phyloP scores from a whole-genome alignment of 306 rosid genomes.

The Fragaria vesca region DNA sequence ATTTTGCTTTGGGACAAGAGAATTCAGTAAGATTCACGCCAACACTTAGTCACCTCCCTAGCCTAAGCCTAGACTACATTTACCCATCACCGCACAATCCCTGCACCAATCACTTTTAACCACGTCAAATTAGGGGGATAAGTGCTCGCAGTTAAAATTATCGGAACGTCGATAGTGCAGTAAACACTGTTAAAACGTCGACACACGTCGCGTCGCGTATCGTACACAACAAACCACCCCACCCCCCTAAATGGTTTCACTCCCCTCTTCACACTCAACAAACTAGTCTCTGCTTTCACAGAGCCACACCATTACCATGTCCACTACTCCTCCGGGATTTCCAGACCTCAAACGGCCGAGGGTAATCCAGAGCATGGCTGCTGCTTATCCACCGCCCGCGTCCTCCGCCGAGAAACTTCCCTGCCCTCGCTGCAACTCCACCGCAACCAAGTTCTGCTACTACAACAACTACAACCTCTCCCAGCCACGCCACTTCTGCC shows the following conservation, averaged over 20 bases:
- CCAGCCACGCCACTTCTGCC: slow-evolving; percentile 65
- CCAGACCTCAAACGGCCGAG: background rate
- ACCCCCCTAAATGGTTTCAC: background rate
- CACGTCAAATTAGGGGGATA: background rate
- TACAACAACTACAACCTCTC: slow-evolving; percentile 61
- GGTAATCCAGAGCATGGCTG: slow-evolving; percentile 9
- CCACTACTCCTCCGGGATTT: background rate
- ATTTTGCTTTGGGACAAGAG: background rate
- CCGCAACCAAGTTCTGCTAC: slow-evolving; percentile 55
- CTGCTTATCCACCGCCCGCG: slow-evolving; percentile 22
- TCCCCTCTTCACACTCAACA: background rate
- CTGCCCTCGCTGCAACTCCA: slow-evolving; percentile 55
- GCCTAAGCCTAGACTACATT: background rate
- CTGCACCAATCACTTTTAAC: background rate
- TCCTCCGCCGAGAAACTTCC: slow-evolving; percentile 33
- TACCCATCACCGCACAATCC: background rate
- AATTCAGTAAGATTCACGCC: slow-evolving; percentile 2
- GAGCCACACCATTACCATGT: background rate
- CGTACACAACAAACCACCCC: background rate
- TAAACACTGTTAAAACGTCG: background rate
- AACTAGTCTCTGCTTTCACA: background rate
- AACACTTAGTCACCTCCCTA: background rate
- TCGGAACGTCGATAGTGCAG: background rate
- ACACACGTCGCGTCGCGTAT: slow-evolving; percentile 13
- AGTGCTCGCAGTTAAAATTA: background rate